Base-by-base conservation (phyloP, 768 basidiomycete species). In the Mycena leptocephala region DNA sequence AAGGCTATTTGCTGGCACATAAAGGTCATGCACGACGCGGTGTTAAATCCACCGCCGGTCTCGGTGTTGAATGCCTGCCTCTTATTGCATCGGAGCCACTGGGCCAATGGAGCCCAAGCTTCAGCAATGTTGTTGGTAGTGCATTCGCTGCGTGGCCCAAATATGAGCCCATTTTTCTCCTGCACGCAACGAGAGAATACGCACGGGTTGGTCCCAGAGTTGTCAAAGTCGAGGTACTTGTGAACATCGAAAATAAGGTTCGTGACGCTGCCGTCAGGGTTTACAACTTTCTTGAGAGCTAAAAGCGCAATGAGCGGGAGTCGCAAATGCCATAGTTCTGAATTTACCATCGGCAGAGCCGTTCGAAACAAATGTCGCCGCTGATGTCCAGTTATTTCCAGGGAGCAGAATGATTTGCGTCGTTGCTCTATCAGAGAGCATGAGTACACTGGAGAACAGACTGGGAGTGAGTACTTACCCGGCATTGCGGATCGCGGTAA, bases 211-310 rank as follows among this genome's bases (percentile, higher is more conserved):
- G 79, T 85, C 64, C 70, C 86, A 65, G 86, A 90, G 80, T 88
- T 89, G 78, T 92, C 90, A 20, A 78, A 84, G 81, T 93, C 92
- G 61, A 91, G 88, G 83, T 92, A 93, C 80, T 91, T 90, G 86
- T 93, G 92, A 3, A 92, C 91, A 78, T 93, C 92, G 78, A 93
- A 89, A 72, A 93, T 83, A 51, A 93, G 86, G 79, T 86, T 85
- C 28, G 82, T 87, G 18, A 70, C 85, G 26, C 82, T 85, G 7
- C 89, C 88, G 74, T 91, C 89, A 35, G 85, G 87, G 76, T 90
- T 90, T 7, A 61, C 85, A 43, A 91, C 87, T 53, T 79, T 85
- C 75, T 75, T 79, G 37, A 93, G 83, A 3, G 91, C 89, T 74
- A n/a, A 8, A 43, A 39, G 22, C 30, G 33, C 63, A 28, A 30